phyloP scores from a whole-genome alignment of 177 flowering plant genomes.

The Telopea speciosissima region DNA sequence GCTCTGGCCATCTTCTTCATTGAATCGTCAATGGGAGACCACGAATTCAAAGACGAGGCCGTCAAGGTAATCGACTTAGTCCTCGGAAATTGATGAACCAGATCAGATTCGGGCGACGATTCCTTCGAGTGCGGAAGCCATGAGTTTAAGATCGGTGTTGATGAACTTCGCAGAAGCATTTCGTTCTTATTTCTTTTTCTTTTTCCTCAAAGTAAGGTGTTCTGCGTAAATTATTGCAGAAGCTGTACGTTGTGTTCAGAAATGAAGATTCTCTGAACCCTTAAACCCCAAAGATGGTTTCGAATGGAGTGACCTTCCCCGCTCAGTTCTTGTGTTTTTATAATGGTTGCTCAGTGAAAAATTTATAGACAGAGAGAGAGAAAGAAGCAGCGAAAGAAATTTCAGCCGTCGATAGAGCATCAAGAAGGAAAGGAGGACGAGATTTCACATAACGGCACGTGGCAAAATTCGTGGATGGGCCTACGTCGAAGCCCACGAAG shows the following conservation, averaged over 20 bases:
- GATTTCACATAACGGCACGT: neutral
- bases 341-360: neutral
- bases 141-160: constrained; percentile 51
- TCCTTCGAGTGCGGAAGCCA: constrained; percentile 35
- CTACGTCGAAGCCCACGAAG: neutral
- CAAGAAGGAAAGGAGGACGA: too few species aligned
- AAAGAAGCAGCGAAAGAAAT: neutral
- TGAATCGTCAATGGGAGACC: constrained; percentile 16
- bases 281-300: neutral
- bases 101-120: constrained; percentile 33
- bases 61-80: constrained; percentile 9
- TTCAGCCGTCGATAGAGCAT: constrained; percentile 2
- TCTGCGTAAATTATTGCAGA: too few species aligned
- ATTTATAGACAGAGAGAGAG: neutral
- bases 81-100: constrained; percentile 13
- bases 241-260: neutral
- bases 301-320: neutral
- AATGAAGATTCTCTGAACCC: neutral
- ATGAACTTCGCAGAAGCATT: constrained; percentile 58
- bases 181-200: neutral
- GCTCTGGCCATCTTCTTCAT: constrained; percentile 31
- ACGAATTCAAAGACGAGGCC: constrained; percentile 6
- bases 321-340: neutral
- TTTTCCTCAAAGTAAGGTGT: neutral
- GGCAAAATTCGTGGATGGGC: neutral